Evolutionary conservation across 1,284 basidiomycete species (phyloP), one percentile per base, ranked within the genome.

Genomic region (Testicularia cyperi): DNA sequence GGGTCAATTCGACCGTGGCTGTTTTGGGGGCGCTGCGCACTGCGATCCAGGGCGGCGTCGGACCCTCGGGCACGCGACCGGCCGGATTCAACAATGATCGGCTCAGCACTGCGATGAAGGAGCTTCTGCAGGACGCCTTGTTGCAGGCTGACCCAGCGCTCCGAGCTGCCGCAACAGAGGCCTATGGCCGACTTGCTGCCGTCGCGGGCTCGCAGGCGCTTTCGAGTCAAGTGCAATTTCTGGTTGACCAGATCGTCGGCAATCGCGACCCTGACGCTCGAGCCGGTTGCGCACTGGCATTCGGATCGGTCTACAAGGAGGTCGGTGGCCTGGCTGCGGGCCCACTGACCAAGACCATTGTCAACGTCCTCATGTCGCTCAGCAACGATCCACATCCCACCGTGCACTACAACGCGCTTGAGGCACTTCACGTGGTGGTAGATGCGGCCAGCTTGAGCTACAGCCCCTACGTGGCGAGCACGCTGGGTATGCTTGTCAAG

Each of bases 331-430:
- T 98, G 16, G 88, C 89, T 5, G 94, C 92, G 6, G 90, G 91
- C 0, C 91, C 95, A 0, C 82, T 97, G 13, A 82, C 98, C 49
- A 97, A 97, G 79, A 97, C 94, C 0, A 90, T 94, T 0, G 88
- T 96, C 63, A 92, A 96, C 70, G 87, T 98, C 44, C 81, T 97
- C 35, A 91, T 96, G 85, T 96, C 92, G 2, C 83, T 99, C 22
- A 86, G 88, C 70, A 91, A 88, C 53, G 95, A 99, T 75, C 91
- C 95, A 0, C 95, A 98, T 75, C 95, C 95, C 0, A 83, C 92
- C 10, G 95, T 97, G 5, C 92, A 98, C 78, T 96, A 88, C 74
- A 92, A 88, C 83, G 86, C 94, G 1, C 81, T 98, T 47, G 85
- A 85, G 38, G 88, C 95, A 0, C 81, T 99, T 18, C 84, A 86